phyloP scores from a whole-genome alignment of 2,329 filamentous ascomycete species.

The Beauveria bassiana region DNA sequence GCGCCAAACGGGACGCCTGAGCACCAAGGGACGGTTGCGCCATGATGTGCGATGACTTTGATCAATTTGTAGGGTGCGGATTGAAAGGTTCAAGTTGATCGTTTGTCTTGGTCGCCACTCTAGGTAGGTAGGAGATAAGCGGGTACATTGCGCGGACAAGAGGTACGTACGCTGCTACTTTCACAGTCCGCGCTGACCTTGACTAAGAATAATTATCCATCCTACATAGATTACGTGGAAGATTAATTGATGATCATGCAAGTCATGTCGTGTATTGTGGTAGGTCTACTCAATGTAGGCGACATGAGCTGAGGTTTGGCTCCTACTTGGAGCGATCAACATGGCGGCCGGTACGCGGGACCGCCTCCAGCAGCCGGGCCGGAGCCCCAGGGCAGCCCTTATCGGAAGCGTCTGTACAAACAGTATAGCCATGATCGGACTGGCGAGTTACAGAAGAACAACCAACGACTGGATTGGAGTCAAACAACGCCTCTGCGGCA shows the following conservation, averaged over 20 bases:
- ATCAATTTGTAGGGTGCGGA: not conserved
- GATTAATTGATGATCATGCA: no score
- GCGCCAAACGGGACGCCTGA: conserved; percentile 24
- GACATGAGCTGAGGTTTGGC: not conserved
- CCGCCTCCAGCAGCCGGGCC: not conserved
- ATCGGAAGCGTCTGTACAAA: not conserved
- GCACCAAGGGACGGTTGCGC: conserved; percentile 17
- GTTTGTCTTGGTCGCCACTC: not conserved
- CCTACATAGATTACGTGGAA: no score
- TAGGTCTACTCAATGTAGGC: no score
- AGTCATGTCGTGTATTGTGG: no score
- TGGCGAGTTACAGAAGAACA: not conserved
- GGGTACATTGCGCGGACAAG: not conserved
- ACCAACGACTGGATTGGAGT: not conserved
- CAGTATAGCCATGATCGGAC: not conserved
- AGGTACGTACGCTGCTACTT: not conserved
- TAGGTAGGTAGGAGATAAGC: not conserved
- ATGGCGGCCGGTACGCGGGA: no score
- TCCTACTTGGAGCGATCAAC: not conserved
- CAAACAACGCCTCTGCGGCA: not conserved
- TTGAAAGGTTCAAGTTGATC: not conserved
- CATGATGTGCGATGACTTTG: conserved; percentile 11
- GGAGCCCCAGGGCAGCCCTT: not conserved
- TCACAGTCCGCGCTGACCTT: not conserved
- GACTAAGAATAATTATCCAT: not conserved